Conservation (phyloP, 2,329 filamentous ascomycete species). For the Penicillium expansum region DNA sequence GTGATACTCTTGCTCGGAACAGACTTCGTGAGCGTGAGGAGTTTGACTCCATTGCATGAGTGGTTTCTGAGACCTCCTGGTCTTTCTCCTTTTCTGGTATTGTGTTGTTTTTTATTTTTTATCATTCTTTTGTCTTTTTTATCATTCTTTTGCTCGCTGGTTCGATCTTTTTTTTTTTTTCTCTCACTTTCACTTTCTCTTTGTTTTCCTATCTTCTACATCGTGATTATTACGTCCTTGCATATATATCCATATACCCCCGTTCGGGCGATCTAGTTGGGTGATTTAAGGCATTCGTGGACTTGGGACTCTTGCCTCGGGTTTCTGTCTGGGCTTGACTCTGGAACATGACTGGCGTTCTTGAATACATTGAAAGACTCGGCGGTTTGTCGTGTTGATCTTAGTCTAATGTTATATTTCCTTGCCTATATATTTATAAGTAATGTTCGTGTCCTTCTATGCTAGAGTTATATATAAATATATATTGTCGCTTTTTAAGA, state of each 20-base stretch:
- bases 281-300: conserved; percentile 26
- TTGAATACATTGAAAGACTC: conserved; percentile 19
- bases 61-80: background rate
- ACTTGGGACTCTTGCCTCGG: conserved; percentile 8
- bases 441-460: background rate
- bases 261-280: conserved; percentile 23
- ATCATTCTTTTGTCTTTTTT: conserved; percentile 33
- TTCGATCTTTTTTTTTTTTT: conserved; percentile 9
- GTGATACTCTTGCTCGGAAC: conserved; percentile 77
- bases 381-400: background rate
- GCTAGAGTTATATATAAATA: background rate
- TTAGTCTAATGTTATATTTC: conserved; percentile 4
- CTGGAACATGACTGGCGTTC: conserved; percentile 16
- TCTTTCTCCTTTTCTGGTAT: background rate
- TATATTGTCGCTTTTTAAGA: background rate
- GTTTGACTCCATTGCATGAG: conserved; percentile 57
- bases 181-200: background rate
- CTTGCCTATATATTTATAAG: background rate
- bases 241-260: conserved; percentile 27
- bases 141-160: conserved; percentile 33
- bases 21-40: conserved; percentile 72
- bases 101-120: conserved; percentile 12
- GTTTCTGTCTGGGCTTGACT: conserved; percentile 3
- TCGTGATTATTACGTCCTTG: conserved; percentile 21
- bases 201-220: conserved; percentile 9